These are phyloP conservation scores for Nemania sp. DNA, from an alignment of 2,329 filamentous ascomycete genomes.

Conservation along the genomic window DNA sequence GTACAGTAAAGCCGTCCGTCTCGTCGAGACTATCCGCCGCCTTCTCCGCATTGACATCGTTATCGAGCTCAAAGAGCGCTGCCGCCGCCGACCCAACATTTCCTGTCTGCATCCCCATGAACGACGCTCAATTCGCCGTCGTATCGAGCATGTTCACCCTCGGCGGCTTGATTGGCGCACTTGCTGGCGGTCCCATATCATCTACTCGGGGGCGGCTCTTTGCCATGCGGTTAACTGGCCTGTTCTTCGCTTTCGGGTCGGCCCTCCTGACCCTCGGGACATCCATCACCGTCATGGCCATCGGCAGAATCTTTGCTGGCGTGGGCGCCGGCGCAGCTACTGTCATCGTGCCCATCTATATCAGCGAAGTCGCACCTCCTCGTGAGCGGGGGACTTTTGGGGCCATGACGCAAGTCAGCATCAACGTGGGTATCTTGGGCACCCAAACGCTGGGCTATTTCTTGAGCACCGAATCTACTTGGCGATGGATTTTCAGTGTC, in stretches of 20 bases:
- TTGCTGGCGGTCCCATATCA: conserved; percentile 78
- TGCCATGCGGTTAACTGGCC: conserved; percentile 75
- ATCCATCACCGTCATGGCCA: conserved; percentile 66
- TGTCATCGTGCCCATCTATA: conserved; percentile 92
- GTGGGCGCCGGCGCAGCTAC: conserved; percentile 85
- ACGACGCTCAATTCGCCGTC: conserved; percentile 75
- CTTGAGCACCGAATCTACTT: conserved; percentile 75
- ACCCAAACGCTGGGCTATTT: conserved; percentile 88
- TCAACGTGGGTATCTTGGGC: conserved; percentile 85
- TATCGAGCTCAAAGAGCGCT: conserved; percentile 35
- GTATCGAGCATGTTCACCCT: conserved; percentile 90
- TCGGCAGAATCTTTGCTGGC: conserved; percentile 80
- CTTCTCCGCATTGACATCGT: conserved; percentile 35
- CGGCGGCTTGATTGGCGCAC: conserved; percentile 82
- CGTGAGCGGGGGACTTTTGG: conserved; percentile 77
- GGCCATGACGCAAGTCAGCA: conserved; percentile 86
- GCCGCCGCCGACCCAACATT: conserved; percentile 41
- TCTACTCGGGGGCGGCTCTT: conserved; percentile 74
- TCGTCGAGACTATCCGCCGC: conserved; percentile 37
- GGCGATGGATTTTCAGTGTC: conserved; percentile 79
- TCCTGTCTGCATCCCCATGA: conserved; percentile 88
- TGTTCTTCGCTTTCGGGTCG: conserved; percentile 77
- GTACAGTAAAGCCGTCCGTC: conserved; percentile 55
- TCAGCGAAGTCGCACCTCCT: conserved; percentile 85
- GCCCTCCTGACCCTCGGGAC: conserved; percentile 72